Evolutionary conservation across 2,329 filamentous ascomycete genomes (phyloP).

Genomic region (Fusarium xylarioides): DNA sequence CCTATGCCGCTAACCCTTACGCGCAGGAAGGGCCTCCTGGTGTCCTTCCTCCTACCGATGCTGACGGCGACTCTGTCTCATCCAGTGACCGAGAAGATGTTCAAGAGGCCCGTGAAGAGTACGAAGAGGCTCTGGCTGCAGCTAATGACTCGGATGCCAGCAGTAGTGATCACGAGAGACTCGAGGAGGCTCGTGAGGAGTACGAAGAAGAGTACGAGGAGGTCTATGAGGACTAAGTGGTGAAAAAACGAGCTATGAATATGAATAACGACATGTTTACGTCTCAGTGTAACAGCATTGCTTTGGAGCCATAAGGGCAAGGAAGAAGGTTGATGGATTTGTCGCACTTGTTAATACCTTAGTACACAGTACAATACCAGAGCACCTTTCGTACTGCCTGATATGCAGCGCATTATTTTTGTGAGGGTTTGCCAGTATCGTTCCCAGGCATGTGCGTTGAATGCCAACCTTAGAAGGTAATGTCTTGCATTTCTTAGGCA

Average conservation of each 20-base stretch:
- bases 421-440: background rate
- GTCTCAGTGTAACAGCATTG: conserved; percentile 26
- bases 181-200: conserved; percentile 62
- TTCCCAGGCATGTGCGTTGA: background rate
- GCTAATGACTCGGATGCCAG: conserved; percentile 55
- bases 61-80: conserved; percentile 54
- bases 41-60: conserved; percentile 51
- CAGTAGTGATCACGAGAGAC: conserved; percentile 61
- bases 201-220: conserved; percentile 52
- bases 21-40: conserved; percentile 44
- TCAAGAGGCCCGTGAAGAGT: conserved; percentile 54
- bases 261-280: conserved; percentile 32
- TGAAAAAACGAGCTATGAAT: conserved; percentile 29
- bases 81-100: conserved; percentile 55
- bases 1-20: conserved; percentile 29
- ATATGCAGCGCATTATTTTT: background rate
- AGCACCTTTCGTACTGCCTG: conserved; percentile 5
- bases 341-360: conserved; percentile 31
- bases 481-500: background rate
- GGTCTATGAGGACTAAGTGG: conserved; percentile 38
- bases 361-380: conserved; percentile 24
- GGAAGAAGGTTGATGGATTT: conserved; percentile 18
- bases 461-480: background rate
- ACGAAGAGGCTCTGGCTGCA: conserved; percentile 54
- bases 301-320: conserved; percentile 19